A percentile compares a stretch with the other conserved stretches of the same genome.
These are phyloP conservation scores for Oryza meyeriana DNA, from an alignment of 176 grass and related monocot species.

Conservation along the genomic window DNA sequence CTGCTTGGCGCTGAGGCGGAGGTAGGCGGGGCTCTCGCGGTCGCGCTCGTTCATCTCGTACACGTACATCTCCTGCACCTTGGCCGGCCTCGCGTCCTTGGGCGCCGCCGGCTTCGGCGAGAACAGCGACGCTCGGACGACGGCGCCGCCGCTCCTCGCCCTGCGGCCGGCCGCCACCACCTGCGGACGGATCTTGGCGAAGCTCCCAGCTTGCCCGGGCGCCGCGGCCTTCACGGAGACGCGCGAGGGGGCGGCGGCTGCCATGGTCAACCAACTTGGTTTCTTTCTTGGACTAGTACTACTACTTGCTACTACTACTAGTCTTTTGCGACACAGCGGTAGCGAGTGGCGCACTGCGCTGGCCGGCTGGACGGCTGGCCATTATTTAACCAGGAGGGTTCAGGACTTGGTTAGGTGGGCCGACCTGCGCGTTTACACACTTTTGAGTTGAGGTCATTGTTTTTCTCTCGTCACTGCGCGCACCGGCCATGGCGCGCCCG, in stretches of 20 bases:
- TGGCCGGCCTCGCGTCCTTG: slow-evolving; percentile 39
- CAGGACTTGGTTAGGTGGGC: neutral
- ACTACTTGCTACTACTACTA: neutral
- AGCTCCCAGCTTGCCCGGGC: neutral
- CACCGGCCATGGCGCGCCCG: neutral
- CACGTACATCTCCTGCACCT: slow-evolving; percentile 73
- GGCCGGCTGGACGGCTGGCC: neutral
- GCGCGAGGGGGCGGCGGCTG: neutral
- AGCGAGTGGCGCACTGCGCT: neutral
- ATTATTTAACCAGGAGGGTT: neutral
- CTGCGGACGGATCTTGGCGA: neutral
- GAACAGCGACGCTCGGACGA: slow-evolving; percentile 55
- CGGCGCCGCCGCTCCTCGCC: neutral
- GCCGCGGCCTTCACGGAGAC: neutral
- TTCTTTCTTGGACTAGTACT: neutral
- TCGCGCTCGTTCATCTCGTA: slow-evolving; percentile 91
- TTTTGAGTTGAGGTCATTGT: neutral
- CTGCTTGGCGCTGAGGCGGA: slow-evolving; percentile 67
- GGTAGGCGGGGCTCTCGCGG: slow-evolving; percentile 69
- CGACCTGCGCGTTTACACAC: neutral
- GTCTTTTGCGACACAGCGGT: too few relatives aligned
- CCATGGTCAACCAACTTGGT: neutral
- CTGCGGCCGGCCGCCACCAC: neutral
- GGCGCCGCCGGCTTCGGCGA: slow-evolving; percentile 44
- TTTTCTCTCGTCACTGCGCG: neutral